These are phyloP conservation scores for Picochlorum sp. DNA, from an alignment of 139 green algal species.

Conservation along the genomic window DNA sequence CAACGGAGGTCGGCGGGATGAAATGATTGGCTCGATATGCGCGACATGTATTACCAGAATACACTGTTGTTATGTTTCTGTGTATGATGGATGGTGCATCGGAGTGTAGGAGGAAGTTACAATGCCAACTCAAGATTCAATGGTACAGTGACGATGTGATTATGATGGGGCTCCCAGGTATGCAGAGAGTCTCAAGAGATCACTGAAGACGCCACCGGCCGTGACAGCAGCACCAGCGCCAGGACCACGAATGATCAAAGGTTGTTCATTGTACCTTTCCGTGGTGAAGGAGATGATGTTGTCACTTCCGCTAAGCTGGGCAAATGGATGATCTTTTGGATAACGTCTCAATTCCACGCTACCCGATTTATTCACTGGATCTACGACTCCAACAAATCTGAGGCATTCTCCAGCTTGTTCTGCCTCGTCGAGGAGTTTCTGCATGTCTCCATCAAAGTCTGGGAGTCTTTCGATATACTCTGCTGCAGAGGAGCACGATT, in stretches of 20 bases:
- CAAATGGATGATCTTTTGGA: conserved; percentile 79
- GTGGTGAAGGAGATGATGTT: conserved; percentile 93
- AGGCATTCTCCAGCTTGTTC: conserved; percentile 77
- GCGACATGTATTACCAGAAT: no score
- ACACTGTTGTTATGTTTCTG: no score
- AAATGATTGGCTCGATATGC: no score
- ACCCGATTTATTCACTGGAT: conserved; percentile 58
- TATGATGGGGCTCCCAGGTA: conserved; percentile 93
- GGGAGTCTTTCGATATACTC: conserved; percentile 83
- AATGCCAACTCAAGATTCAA: neutral
- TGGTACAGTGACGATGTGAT: neutral
- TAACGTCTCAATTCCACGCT: conserved; percentile 83
- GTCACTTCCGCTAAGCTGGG: conserved; percentile 53
- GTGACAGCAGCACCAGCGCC: conserved; percentile 94
- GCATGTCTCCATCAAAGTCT: conserved; percentile 84
- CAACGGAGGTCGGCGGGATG: no score
- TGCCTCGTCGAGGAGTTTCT: conserved; percentile 49
- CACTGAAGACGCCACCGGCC: conserved; percentile 90
- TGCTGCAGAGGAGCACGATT: conserved; percentile 25
- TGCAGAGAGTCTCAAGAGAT: conserved; percentile 83
- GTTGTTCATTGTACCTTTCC: conserved; percentile 66
- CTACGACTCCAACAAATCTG: conserved; percentile 88
- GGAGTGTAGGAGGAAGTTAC: no score
- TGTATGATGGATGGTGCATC: no score
- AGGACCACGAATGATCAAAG: conserved; percentile 82